A percentile compares a stretch with the other conserved stretches of the same genome.
Evolutionary conservation across 2,329 filamentous ascomycete genomes (phyloP).

Genomic region (Trichoderma aggressivum): DNA sequence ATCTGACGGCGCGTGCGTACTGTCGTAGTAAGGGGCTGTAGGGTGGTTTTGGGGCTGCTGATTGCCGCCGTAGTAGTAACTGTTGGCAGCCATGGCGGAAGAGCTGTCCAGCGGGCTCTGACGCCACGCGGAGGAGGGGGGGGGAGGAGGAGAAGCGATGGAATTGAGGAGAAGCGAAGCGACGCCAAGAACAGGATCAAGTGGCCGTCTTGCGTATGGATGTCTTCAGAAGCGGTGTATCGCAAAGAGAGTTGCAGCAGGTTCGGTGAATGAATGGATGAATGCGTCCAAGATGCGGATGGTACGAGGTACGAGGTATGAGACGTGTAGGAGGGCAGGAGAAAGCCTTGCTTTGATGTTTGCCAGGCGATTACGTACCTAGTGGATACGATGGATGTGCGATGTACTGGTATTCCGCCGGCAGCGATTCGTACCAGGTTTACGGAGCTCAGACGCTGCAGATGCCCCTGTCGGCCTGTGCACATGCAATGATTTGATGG

Average conservation of each 20-base stretch:
- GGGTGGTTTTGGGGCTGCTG: slow-evolving; percentile 34
- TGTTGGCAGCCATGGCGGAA: slow-evolving; percentile 58
- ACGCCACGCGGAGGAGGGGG: neutral
- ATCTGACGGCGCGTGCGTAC: slow-evolving; percentile 36
- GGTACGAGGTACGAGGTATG: neutral
- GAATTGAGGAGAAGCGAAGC: neutral
- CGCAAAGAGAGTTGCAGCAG: neutral
- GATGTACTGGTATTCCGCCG: neutral
- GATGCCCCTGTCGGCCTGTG: neutral
- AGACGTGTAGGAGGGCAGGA: neutral
- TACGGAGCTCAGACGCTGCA: neutral
- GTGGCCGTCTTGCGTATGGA: neutral
- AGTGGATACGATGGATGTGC: slow-evolving; percentile 10
- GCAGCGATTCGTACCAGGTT: slow-evolving; percentile 4
- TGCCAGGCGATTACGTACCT: slow-evolving; percentile 20
- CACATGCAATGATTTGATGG: neutral
- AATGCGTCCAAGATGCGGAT: neutral
- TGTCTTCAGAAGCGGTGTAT: neutral
- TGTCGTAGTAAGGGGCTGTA: slow-evolving; percentile 42
- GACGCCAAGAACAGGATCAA: neutral
- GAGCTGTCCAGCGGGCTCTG: slow-evolving; percentile 12
- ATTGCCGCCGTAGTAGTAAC: slow-evolving; percentile 56
- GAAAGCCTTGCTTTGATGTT: slow-evolving; percentile 8
- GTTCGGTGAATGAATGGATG: neutral
- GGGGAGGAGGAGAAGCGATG: neutral